These are phyloP conservation scores for Reticulascus tulasneorum DNA, from an alignment of 2,329 filamentous ascomycete genomes.

Conservation along the genomic window DNA sequence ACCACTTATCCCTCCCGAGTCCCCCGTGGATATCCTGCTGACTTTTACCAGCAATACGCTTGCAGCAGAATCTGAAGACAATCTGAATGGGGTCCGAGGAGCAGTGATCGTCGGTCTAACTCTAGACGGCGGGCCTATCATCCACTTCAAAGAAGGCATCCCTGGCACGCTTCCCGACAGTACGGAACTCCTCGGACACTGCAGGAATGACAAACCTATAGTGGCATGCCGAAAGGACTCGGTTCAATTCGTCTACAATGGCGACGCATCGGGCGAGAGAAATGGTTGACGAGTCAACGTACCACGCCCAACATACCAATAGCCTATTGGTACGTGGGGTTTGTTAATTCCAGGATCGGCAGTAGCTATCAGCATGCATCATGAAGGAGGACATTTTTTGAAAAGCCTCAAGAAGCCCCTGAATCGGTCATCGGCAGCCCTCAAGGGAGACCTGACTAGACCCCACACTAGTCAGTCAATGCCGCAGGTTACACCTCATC, in stretches of 20 bases:
- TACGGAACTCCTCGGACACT: slow-evolving; percentile 32
- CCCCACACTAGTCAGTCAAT: too few species aligned
- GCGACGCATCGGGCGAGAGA: too few species aligned
- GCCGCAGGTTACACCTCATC: too few species aligned
- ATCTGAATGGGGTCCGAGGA: slow-evolving; percentile 22
- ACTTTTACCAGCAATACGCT: slow-evolving; percentile 32
- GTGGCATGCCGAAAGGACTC: slow-evolving; percentile 32
- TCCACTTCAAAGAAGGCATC: slow-evolving; percentile 35
- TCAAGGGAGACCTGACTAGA: too few species aligned
- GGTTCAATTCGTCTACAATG: slow-evolving; percentile 25
- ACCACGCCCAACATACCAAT: too few species aligned
- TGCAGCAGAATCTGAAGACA: slow-evolving; percentile 19
- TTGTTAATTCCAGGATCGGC: too few species aligned
- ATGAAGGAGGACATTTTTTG: too few species aligned
- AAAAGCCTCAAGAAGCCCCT: too few species aligned
- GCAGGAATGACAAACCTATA: slow-evolving; percentile 29
- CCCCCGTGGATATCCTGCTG: slow-evolving; percentile 11
- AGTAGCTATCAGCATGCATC: too few species aligned
- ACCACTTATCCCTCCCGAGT: slow-evolving; percentile 2
- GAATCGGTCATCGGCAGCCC: too few species aligned
- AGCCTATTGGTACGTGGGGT: too few species aligned
- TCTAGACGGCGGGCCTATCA: slow-evolving; percentile 40
- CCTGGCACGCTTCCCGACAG: slow-evolving; percentile 25
- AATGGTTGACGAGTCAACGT: too few species aligned
- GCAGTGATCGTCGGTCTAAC: slow-evolving; percentile 41